Conservation (phyloP, 805 yeast species). For the Citeromyces nyonsensis region DNA sequence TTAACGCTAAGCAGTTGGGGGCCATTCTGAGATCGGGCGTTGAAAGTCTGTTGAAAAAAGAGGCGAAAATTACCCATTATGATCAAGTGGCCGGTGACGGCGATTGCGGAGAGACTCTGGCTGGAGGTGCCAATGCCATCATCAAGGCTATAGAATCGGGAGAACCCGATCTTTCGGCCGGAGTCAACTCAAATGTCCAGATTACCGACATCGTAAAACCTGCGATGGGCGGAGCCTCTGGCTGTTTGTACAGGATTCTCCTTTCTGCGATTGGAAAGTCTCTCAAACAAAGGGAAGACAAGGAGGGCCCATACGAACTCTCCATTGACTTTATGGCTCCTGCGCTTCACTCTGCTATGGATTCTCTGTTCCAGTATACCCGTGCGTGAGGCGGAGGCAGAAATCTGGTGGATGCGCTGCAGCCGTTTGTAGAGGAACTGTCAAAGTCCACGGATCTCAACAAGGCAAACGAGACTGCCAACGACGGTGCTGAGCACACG, state of each 20-base stretch:
- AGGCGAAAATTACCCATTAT: constrained; percentile 70
- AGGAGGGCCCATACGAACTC: constrained; percentile 13
- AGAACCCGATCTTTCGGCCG: constrained; percentile 25
- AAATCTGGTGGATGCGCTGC: constrained; percentile 77
- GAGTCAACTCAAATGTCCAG: constrained; percentile 43
- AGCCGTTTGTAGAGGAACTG: constrained; percentile 67
- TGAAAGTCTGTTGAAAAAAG: constrained; percentile 38
- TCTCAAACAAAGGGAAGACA: constrained; percentile 25
- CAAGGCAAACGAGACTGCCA: constrained; percentile 56
- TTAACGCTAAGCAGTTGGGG: constrained; percentile 13
- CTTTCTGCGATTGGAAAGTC: constrained; percentile 58
- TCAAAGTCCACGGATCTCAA: constrained; percentile 29
- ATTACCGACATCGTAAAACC: constrained; percentile 72
- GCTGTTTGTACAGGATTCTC: constrained; percentile 81
- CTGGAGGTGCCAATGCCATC: constrained; percentile 67
- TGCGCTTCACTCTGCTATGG: constrained; percentile 45
- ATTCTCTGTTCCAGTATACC: constrained; percentile 71
- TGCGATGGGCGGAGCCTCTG: constrained; percentile 96
- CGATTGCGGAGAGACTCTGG: constrained; percentile 89
- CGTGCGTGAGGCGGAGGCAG: constrained; percentile 82
- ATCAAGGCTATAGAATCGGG: constrained; percentile 28
- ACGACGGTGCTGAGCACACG: constrained; percentile 64
- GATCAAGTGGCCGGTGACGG: constrained; percentile 94
- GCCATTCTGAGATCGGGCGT: constrained; percentile 31
- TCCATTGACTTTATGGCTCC: constrained; percentile 21